phyloP scores from a whole-genome alignment of 2,329 filamentous ascomycete genomes.

The Neonectria hederae region DNA sequence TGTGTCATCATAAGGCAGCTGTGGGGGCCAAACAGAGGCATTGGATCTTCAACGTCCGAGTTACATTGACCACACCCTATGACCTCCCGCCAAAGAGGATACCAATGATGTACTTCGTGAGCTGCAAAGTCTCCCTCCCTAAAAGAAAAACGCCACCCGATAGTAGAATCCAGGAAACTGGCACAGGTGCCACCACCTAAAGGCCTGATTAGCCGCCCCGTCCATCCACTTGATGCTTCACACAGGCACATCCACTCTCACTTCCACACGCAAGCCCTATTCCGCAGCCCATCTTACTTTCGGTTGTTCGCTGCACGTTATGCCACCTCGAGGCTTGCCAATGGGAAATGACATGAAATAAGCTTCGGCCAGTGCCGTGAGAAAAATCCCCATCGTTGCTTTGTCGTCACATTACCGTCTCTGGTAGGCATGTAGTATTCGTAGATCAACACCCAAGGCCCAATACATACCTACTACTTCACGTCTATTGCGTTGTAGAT shows the following conservation, averaged over 20 bases:
- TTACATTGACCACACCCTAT: constrained; percentile 43
- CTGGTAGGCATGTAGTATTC: neutral
- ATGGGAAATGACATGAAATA: neutral
- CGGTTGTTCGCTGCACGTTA: neutral
- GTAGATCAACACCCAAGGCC: neutral
- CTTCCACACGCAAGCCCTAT: neutral
- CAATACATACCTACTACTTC: neutral
- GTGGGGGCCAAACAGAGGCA: constrained; percentile 13
- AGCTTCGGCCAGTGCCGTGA: neutral
- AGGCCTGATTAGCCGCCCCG: constrained; percentile 28
- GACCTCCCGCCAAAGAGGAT: constrained; percentile 17
- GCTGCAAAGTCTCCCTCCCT: neutral
- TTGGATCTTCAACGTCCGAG: constrained; percentile 4
- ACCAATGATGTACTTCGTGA: neutral
- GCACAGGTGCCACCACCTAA: neutral
- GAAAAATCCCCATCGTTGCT: neutral
- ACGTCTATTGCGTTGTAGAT: neutral
- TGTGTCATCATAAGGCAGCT: neutral
- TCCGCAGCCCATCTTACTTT: neutral
- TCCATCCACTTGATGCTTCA: constrained; percentile 10
- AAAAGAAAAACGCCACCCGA: neutral
- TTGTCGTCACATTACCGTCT: neutral
- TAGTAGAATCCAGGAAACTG: constrained; percentile 5
- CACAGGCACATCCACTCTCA: neutral
- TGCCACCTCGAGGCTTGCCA: neutral